Base-by-base conservation (phyloP, 257 asterid species). In the Dorcoceras hygrometricum region DNA sequence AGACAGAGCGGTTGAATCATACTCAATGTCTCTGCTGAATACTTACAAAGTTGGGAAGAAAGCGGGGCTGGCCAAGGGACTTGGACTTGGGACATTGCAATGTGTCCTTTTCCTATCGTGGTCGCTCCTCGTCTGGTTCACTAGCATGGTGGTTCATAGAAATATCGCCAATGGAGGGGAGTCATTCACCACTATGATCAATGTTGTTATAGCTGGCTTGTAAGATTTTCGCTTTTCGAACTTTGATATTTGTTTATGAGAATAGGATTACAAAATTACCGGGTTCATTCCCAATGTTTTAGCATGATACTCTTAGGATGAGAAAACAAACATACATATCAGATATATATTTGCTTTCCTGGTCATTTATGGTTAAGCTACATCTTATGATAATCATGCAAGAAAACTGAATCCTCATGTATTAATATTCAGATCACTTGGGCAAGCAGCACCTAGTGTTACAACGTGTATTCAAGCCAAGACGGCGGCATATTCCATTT, bases 161-260 rank as follows among this genome's bases (percentile, higher is more conserved):
- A 72, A 74, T 19, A 90, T 94, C 19, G 97, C 97, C 46, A 83
- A 90, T 78, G 99, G 97, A 8, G 99, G 99, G 59, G 95, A 88
- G 43, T 80, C 99, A 34, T 94, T 94, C 79, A 88, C 99, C 69
- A 94, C 99, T 18, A 90, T 94, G 96, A 91, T 90, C 90, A 94
- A 90, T 67, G 99, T 94, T 59, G 99, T 94, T 56, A 88, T 94
- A 43, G 81, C 99, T 67, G 99, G 99, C 84, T 79, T 94, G 96
- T 92, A 78, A 84, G 97, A 63, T 62, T 46, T 64, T 25, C 68
- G n/a, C n/a, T n/a, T n/a, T n/a, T n/a, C n/a, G n/a, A n/a, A n/a
- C n/a, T n/a, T n/a, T n/a, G n/a, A n/a, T n/a, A n/a, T n/a, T n/a
- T n/a, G n/a, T n/a, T n/a, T n/a, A n/a, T n/a, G n/a, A n/a, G n/a